Base-by-base conservation (phyloP, 768 basidiomycete genomes). In the Kwoniella sp. region DNA sequence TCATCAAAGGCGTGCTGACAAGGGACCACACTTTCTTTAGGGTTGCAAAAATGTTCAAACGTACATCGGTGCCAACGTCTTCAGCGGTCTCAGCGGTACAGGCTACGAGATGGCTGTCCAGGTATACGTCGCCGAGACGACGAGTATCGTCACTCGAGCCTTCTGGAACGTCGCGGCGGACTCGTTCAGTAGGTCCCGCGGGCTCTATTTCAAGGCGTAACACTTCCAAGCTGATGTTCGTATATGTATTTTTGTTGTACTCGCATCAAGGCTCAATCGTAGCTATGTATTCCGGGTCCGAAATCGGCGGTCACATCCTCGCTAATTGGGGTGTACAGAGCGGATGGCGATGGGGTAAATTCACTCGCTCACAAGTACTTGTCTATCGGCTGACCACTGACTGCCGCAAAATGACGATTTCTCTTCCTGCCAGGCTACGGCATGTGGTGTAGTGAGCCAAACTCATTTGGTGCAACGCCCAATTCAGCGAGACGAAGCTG, bases 121-220 rank as follows among this genome's bases (percentile, higher is more conserved):
- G 26, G 52, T 61, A 4, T 61, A 61, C 29, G 45, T 61, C 29
- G 60, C 60, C 23, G 60, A 61, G 26, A 61, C 51, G 13, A 61
- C 60, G 22, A 51, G 51, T n/a, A 61, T 61, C 7, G 60, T 61
- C 60, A 38, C 51, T 28, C 51, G 60, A 38, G 60, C 60, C 2
- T 51, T 54, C 13, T 61, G 60, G 60, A 61, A 61, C n/a, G 60
- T 61, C n/a, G 60, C 60, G 28, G 60, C 41, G 1, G 60, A 61
- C 17, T 53, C 51, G 3, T 61, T 61, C 52, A 61, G 60, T 61
- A 37, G 31, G 58, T 59, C 17, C 2, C n/a, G n/a, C n/a, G n/a
- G n/a, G n/a, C n/a, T n/a, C n/a, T n/a, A n/a, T n/a, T n/a, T n/a
- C n/a, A n/a, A n/a, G n/a, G n/a, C n/a, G n/a, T n/a, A n/a, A n/a